Evolutionary conservation across 331 rosid genomes (phyloP), one percentile per base, ranked within the genome.

Genomic region (Acacia pycnantha): DNA sequence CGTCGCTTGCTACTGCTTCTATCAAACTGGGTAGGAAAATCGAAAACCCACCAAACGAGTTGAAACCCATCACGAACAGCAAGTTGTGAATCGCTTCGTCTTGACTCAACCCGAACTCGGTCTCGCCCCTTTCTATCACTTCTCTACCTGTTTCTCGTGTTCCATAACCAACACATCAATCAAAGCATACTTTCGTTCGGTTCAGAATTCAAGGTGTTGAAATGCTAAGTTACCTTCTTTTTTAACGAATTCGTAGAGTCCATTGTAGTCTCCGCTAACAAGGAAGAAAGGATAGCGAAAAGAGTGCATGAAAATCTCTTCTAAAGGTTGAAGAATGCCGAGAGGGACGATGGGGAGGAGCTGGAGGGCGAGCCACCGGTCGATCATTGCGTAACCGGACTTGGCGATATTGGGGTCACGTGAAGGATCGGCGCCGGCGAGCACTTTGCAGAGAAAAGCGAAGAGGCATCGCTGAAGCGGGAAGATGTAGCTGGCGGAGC

Each of bases 271-370:
- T 40, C 95, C 93, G 3, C 91, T 85, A 8, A 92, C 91, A 5
- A 94, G 94, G 76, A 87, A 84, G 48, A 69, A 91, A 0, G 98
- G 99, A 70, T 88, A 92, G 3, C 94, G 51, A 40, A 90, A 96
- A 26, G 99, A 96, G 74, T 96, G 99, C 41, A 96, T 89, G 77
- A 96, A 85, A 46, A 94, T 88, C 86, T 96, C 99, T 77, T 91
- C 98, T 0, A 96, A 88, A 6, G 99, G 99, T 83, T 94, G 97
- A 40, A 91, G 76, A 46, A 84, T 0, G 62, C 98, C 93, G 0
- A 94, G 62, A 74, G 86, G 68, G 43, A 90, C 65, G 0, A 92
- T 94, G 73, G 99, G 98, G 22, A 90, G 90, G 27, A 96, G 62
- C 90, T 94, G 97, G 31, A 96, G 84, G 26, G 93, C 97, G 6